phyloP scores from a whole-genome alignment of 2,329 filamentous ascomycete species.

The Elsinoe perseae region DNA sequence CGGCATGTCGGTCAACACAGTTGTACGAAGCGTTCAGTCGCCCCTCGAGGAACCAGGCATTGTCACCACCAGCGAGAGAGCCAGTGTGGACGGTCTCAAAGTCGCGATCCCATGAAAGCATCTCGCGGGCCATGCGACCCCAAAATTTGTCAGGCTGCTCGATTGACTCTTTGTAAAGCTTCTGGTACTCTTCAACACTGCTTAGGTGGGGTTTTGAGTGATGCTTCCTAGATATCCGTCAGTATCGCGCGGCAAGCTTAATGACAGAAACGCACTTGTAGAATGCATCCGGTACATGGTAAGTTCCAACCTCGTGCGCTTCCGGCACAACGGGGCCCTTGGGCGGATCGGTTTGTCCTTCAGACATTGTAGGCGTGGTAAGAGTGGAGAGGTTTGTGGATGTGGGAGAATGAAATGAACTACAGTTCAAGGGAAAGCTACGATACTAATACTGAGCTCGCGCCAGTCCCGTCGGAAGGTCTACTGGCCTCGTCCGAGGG shows the following conservation, averaged over 20 bases:
- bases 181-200: conserved; percentile 54
- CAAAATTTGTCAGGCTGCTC: conserved; percentile 84
- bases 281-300: conserved; percentile 52
- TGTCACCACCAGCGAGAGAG: conserved; percentile 69
- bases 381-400: not conserved
- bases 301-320: conserved; percentile 70
- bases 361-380: conserved; percentile 33
- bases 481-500: conserved; percentile 9
- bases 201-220: conserved; percentile 51
- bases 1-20: conserved; percentile 92
- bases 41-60: conserved; percentile 91
- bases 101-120: conserved; percentile 82
- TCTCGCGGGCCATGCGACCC: conserved; percentile 74
- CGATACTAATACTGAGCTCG: conserved; percentile 6
- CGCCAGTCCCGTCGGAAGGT: conserved; percentile 7
- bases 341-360: conserved; percentile 36
- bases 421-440: not conserved
- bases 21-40: conserved; percentile 94
- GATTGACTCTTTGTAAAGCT: conserved; percentile 74
- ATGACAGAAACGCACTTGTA: conserved; percentile 32
- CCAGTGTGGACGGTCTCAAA: conserved; percentile 84
- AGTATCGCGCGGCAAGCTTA: conserved; percentile 18
- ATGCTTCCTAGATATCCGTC: conserved; percentile 44
- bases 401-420: not conserved
- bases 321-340: conserved; percentile 57